Percentiles rank a stretch among this genome's conserved stretches.
Conservation (phyloP, 108 stramenopile species). For the Cyclotella sp. region DNA sequence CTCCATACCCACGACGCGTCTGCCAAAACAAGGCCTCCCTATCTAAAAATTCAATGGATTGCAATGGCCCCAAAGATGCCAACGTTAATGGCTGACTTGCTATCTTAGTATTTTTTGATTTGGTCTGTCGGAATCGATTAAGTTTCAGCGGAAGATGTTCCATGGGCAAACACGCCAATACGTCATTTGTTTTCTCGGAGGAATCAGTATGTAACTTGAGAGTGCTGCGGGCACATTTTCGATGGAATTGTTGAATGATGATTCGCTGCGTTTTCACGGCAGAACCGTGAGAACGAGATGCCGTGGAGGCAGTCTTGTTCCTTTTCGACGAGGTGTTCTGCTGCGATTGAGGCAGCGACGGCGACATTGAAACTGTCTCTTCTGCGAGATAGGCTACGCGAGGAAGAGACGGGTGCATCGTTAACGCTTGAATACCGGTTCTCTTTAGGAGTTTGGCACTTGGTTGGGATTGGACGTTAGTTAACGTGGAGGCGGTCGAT, state of each 20-base stretch:
- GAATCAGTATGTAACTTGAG: background rate
- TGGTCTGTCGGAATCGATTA: conserved; percentile 27
- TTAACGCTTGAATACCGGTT: conserved; percentile 30
- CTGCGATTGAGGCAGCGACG: background rate
- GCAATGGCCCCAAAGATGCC: conserved; percentile 23
- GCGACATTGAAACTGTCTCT: conserved; percentile 11
- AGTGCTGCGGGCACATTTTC: background rate
- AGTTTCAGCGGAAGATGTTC: conserved; percentile 20
- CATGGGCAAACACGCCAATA: conserved; percentile 15
- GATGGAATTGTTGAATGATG: conserved; percentile 33
- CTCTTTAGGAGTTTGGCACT: background rate
- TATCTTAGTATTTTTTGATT: conserved; percentile 23
- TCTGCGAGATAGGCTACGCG: conserved; percentile 43
- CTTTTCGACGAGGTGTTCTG: background rate
- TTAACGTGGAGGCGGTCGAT: background rate
- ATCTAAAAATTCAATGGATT: conserved; percentile 32
- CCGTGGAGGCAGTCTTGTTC: background rate
- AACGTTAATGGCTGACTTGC: conserved; percentile 23
- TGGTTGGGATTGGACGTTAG: background rate
- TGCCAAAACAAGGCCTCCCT: conserved; percentile 36
- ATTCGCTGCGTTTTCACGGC: conserved; percentile 22
- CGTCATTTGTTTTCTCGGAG: background rate
- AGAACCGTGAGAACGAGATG: background rate
- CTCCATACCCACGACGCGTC: conserved; percentile 13
- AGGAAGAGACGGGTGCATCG: conserved; percentile 45